These are phyloP conservation scores for Calcarisporium arbuscula DNA, from an alignment of 2,329 filamentous ascomycete species.

Conservation along the genomic window DNA sequence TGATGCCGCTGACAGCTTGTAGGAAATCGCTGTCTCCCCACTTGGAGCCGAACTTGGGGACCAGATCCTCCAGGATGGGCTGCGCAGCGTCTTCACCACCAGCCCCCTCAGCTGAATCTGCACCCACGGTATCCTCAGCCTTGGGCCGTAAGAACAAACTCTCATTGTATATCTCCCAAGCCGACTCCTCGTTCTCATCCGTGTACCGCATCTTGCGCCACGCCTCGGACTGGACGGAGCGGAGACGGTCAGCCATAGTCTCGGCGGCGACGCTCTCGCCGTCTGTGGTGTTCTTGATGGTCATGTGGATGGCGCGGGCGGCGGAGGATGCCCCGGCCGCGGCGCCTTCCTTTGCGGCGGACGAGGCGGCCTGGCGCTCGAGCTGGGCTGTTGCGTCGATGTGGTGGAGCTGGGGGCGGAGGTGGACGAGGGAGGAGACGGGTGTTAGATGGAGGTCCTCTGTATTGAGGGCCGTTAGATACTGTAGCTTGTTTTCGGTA, in stretches of 20 bases:
- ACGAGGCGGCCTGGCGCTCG: conserved; percentile 40
- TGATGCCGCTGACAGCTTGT: conserved; percentile 39
- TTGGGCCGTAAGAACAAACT: conserved; percentile 47
- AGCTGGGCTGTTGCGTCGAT: conserved; percentile 78
- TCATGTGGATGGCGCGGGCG: conserved; percentile 77
- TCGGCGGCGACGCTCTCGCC: conserved; percentile 59
- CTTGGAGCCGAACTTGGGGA: conserved; percentile 30
- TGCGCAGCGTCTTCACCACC: conserved; percentile 13
- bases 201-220: conserved; percentile 78
- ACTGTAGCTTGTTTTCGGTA: too few species aligned
- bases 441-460: conserved; percentile 83
- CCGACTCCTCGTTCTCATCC: conserved; percentile 70
- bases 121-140: conserved; percentile 10
- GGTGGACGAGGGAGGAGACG: conserved; percentile 74
- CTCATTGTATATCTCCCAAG: conserved; percentile 71
- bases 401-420: conserved; percentile 89
- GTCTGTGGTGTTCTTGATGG: conserved; percentile 70
- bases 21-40: conserved; percentile 40
- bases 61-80: conserved; percentile 25
- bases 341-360: conserved; percentile 28
- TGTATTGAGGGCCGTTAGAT: conserved; percentile 25
- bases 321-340: conserved; percentile 34
- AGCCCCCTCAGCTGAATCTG: conserved; percentile 1
- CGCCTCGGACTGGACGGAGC: conserved; percentile 70
- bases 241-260: conserved; percentile 70